Base-by-base conservation (phyloP, 2,329 filamentous ascomycete genomes). In the Dactylellina parvicollis region DNA sequence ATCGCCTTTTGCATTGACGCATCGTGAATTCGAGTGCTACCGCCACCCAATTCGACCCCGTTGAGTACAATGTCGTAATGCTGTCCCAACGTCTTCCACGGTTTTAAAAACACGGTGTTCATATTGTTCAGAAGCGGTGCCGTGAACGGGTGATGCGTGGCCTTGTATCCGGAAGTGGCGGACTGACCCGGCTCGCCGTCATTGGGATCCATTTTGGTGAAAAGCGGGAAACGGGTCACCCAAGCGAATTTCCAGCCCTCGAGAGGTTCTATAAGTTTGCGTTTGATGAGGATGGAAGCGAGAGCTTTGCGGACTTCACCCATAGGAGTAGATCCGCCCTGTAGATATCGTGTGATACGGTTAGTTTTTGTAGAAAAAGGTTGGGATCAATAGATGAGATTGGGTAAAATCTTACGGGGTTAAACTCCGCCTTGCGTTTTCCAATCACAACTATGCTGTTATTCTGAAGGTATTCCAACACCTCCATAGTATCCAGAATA, bases 1-100 rank as follows among this genome's bases (percentile, higher is more conserved):
- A 99, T 85, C 76, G 91, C 92, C 76, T 92, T 89, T 79, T 99
- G 95, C 77, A 97, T 85, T 0, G 86, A 84, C 0, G 92, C 89
- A 44, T 90, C 86, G 81, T 99, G 95, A 65, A 98, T 97, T 85
- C 95, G 91, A 12, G 92, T 87, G 80, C 91, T 96, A 32, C 95
- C 96, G 9, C 95, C 95, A 24, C 95, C 95, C 1, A 99, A 86
- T 81, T 99, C 95, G 3, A 96, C 88, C 2, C 95, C 95, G 79
- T 99, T 99, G 77, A 98, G 87, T 0, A 99, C 94, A 12, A 99
- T 87, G 78, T 99, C 95, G 81, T 97, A 99, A 79, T 96, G 93
- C 77, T 96, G 94, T 2, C 90, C 96, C 76, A 86, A 87, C 0
- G 88, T 92, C 49, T 85, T 81, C 0, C 92, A 84, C 0, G 95